Evolutionary conservation across 305 asterid genomes (phyloP).

Genomic region (Fraxinus velutina): DNA sequence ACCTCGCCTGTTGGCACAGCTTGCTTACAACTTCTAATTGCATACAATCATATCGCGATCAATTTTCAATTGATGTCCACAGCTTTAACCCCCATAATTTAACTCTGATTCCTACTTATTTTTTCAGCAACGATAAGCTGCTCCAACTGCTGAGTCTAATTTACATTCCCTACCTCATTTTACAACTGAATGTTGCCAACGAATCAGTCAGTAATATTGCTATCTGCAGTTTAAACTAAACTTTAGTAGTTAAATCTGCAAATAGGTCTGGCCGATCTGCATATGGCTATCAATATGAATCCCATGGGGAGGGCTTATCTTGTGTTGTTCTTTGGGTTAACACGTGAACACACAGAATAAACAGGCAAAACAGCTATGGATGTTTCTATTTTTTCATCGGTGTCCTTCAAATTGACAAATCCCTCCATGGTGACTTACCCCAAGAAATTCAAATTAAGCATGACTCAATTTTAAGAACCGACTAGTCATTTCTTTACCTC

Average conservation of each 20-base stretch:
- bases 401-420: not conserved
- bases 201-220: not conserved
- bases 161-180: not conserved
- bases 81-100: not conserved
- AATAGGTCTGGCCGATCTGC: not conserved
- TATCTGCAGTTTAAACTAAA: not conserved
- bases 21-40: not conserved
- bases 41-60: not conserved
- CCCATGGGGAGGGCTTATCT: not conserved
- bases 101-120: not conserved
- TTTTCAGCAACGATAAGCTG: not conserved
- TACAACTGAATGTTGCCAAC: not conserved
- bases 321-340: not conserved
- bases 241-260: not conserved
- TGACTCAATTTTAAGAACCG: constrained; percentile 5
- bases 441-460: not conserved
- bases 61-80: not conserved
- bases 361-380: not conserved
- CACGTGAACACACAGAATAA: not conserved
- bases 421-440: not conserved
- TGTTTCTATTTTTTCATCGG: not conserved
- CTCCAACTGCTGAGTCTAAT: not conserved
- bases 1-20: not conserved
- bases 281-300: not conserved
- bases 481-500: constrained; percentile 48